Evolutionary conservation across 1,284 basidiomycete genomes (phyloP).

Genomic region (Coniophora puteana): DNA sequence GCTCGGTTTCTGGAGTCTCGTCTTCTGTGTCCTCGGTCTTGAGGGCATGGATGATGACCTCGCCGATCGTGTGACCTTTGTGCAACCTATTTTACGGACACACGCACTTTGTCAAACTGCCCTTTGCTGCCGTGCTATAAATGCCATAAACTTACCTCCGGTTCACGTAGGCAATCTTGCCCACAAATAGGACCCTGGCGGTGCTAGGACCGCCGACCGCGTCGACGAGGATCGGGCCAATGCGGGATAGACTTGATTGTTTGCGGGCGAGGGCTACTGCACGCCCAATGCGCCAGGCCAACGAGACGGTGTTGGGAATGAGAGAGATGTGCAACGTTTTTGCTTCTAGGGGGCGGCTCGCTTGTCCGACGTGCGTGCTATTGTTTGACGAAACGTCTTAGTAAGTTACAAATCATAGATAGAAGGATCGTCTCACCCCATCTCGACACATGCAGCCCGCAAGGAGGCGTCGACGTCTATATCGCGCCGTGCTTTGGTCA

Average conservation of each 20-base stretch:
- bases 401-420: background rate
- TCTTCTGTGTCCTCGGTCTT: constrained; percentile 20
- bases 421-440: constrained; percentile 34
- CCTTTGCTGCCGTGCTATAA: background rate
- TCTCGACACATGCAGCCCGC: constrained; percentile 34
- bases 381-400: background rate
- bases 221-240: constrained; percentile 46
- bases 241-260: constrained; percentile 39
- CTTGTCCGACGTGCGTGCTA: constrained; percentile 35
- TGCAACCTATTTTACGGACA: constrained; percentile 18
- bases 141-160: constrained; percentile 28
- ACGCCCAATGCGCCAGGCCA: constrained; percentile 55
- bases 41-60: constrained; percentile 38
- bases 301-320: constrained; percentile 48
- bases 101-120: too few species aligned
- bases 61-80: constrained; percentile 49
- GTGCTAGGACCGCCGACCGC: constrained; percentile 39
- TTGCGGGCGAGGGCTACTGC: constrained; percentile 40
- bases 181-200: constrained; percentile 45
- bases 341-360: constrained; percentile 34
- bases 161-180: constrained; percentile 52
- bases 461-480: constrained; percentile 29
- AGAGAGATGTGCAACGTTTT: constrained; percentile 30
- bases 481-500: constrained; percentile 30
- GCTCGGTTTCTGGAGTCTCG: constrained; percentile 9